Base-by-base conservation (phyloP, 176 grass and related monocot species). In the Panicum miliaceum region DNA sequence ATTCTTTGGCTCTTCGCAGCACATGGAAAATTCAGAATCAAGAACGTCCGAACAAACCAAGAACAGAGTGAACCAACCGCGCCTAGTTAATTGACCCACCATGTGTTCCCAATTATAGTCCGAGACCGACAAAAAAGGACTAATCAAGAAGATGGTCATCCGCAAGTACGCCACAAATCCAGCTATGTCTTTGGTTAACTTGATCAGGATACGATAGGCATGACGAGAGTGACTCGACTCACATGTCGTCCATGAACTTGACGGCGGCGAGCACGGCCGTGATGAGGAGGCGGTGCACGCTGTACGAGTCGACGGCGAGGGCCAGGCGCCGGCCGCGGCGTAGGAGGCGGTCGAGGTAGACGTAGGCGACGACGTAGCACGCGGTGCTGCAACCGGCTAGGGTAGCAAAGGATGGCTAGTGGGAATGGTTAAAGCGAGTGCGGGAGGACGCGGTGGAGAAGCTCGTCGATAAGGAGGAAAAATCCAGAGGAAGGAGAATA, bases 211-310 rank as follows among this genome's bases (percentile, higher is more conserved):
- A 58, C 2, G 43, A 35, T 12, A 32, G 36, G 48, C 64, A 22
- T 6, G 5, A 60, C 51, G 15, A 84, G 37, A 60, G 59, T 25
- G 29, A 89, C 90, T 92, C 88, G 29, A 89, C 90, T 92, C 88
- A 95, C 93, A 84, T 77, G 87, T 89, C 85, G 14, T 95, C 90
- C 88, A 90, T 83, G 90, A 92, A 95, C 88, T 95, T 95, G 79
- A 88, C 79, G 83, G 93, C 90, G 42, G 88, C 35, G 75, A 95
- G 85, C 50, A 93, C 79, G 53, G 81, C 66, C 40, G 93, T 90
- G 86, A 95, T 83, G 76, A 95, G 80, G 23, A 95, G 76, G 9
- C 88, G 93, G 81, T 90, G 93, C 70, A 95, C 90, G 82, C 78
- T 92, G 88, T 90, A 84, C 41, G 93, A 92, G 86, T 95, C 85